A percentile compares a stretch with the other conserved stretches of the same genome.
Conservation (phyloP, 495 filamentous ascomycete species). For the Neurospora sp. region DNA sequence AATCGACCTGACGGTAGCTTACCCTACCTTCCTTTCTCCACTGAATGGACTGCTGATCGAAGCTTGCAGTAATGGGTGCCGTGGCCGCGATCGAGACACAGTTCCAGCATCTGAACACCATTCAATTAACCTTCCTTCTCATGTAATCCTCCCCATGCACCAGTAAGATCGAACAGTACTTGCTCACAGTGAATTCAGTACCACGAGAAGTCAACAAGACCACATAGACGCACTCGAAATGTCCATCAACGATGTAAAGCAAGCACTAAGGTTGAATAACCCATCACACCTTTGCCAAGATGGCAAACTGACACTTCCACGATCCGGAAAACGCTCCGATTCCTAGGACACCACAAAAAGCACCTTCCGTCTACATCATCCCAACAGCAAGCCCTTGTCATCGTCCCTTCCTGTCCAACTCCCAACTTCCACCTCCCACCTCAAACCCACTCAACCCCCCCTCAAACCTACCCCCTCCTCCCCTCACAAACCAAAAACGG, state of each 20-base stretch:
- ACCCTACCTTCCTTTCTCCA: neutral
- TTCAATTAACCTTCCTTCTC: neutral
- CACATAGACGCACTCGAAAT: neutral
- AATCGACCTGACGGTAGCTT: neutral
- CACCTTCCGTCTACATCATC: too few relatives aligned
- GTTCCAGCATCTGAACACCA: neutral
- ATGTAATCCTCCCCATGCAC: neutral
- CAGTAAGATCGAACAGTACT: neutral
- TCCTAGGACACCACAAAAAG: neutral
- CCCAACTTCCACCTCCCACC: too few relatives aligned
- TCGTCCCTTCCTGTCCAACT: too few relatives aligned
- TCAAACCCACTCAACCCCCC: too few relatives aligned
- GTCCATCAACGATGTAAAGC: neutral
- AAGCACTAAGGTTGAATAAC: neutral
- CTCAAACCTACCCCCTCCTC: neutral
- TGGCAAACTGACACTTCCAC: neutral
- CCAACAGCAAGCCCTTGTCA: too few relatives aligned
- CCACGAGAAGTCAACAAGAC: neutral
- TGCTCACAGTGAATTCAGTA: neutral
- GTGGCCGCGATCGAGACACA: neutral
- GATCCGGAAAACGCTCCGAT: neutral
- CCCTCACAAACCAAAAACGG: constrained; percentile 45
- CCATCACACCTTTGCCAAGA: neutral
- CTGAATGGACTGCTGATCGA: neutral
- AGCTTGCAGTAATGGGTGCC: neutral